A percentile compares a stretch with the other conserved stretches of the same genome.
These are phyloP conservation scores for Monosporascus cannonballus DNA, from an alignment of 2,329 filamentous ascomycete genomes.

Conservation along the genomic window DNA sequence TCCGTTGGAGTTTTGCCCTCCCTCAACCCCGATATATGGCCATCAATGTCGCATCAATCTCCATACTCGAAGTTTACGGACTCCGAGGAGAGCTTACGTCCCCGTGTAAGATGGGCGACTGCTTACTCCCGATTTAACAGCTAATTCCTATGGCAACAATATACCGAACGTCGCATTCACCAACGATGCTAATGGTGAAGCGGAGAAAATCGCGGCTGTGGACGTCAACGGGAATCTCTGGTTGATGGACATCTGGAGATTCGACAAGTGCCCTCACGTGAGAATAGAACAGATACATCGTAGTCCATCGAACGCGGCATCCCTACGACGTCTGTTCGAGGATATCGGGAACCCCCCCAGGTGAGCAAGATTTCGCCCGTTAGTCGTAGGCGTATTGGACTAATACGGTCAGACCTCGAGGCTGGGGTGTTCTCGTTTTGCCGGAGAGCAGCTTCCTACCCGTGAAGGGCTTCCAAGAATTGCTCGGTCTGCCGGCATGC, in stretches of 20 bases:
- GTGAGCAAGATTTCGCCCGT: constrained; percentile 4
- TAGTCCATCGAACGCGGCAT: background rate
- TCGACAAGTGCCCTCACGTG: constrained; percentile 4
- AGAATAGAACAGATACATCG: constrained; percentile 13
- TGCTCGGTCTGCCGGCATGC: constrained; percentile 22
- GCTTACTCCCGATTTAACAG: background rate
- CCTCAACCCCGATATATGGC: background rate
- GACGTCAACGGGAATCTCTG: constrained; percentile 45
- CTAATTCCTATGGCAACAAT: constrained; percentile 36
- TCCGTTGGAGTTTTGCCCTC: background rate
- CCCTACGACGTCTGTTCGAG: background rate
- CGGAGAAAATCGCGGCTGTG: constrained; percentile 43
- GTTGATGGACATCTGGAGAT: constrained; percentile 47
- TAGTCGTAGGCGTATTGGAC: background rate
- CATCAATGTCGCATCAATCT: background rate
- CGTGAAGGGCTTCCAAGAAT: constrained; percentile 20
- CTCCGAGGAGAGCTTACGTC: background rate
- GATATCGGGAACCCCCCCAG: constrained; percentile 1
- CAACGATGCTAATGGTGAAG: constrained; percentile 39
- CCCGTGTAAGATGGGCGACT: background rate
- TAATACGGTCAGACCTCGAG: constrained; percentile 24
- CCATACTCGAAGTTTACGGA: no score
- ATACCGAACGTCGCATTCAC: constrained; percentile 49
- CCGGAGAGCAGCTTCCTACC: constrained; percentile 36
- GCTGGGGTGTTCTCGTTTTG: constrained; percentile 45